phyloP scores from a whole-genome alignment of 495 filamentous ascomycete species.

The Apiosordaria backusii region DNA sequence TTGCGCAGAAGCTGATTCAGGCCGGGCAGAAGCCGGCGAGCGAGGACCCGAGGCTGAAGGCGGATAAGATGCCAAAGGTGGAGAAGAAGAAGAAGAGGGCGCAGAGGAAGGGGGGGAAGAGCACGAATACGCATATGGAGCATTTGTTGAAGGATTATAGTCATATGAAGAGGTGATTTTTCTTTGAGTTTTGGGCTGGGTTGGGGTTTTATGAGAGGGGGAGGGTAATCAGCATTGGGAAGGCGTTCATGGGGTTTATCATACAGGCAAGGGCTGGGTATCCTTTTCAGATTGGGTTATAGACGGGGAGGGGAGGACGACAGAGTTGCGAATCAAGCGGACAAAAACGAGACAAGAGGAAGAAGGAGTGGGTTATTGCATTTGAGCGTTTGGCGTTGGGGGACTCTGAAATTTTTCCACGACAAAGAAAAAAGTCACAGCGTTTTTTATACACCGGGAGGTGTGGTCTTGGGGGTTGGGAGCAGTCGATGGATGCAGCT shows the following conservation, averaged over 20 bases:
- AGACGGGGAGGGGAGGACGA: too few relatives aligned
- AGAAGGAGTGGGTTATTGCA: too few relatives aligned
- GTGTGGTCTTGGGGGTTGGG: background rate
- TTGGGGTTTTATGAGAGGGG: background rate
- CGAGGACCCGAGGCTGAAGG: conserved; percentile 63
- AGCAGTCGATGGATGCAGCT: too few relatives aligned
- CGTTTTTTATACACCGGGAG: background rate
- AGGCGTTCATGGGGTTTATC: background rate
- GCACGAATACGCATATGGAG: conserved; percentile 90
- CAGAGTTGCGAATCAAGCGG: too few relatives aligned
- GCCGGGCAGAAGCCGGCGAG: conserved; percentile 75
- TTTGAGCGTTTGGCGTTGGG: too few relatives aligned
- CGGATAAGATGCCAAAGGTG: conserved; percentile 55
- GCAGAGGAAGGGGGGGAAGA: conserved; percentile 70
- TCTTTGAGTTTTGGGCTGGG: background rate
- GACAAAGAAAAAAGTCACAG: too few relatives aligned
- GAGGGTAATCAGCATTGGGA: background rate
- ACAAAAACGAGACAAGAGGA: too few relatives aligned
- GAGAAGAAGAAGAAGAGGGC: conserved; percentile 67
- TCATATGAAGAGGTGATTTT: conserved; percentile 42
- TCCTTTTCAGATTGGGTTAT: too few relatives aligned
- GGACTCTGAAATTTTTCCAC: too few relatives aligned
- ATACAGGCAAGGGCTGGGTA: too few relatives aligned
- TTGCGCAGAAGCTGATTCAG: conserved; percentile 69
- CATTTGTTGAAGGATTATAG: conserved; percentile 83